Evolutionary conservation across 768 basidiomycete species (phyloP).

Genomic region (Cyclocybe aegerita): DNA sequence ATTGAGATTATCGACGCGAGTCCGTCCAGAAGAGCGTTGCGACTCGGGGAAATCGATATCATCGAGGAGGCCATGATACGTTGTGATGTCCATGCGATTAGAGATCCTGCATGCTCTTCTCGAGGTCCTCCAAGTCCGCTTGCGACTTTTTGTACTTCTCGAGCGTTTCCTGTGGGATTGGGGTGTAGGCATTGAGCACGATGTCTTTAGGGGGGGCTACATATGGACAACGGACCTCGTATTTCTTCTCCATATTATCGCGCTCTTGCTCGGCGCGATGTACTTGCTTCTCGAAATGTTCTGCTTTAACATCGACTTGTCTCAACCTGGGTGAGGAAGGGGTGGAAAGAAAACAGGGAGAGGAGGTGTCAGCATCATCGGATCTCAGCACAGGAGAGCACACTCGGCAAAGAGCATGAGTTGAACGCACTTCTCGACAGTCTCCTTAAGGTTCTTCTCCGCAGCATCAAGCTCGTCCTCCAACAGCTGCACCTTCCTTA

Average conservation of each 20-base stretch:
- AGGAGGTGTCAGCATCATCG: too few species aligned
- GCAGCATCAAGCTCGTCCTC: constrained; percentile 96
- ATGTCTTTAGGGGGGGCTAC: neutral
- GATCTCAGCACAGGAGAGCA: too few species aligned
- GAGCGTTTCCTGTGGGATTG: constrained; percentile 57
- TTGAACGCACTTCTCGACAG: constrained; percentile 84
- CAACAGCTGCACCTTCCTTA: constrained; percentile 83
- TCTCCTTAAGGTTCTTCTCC: constrained; percentile 96
- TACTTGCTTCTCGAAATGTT: constrained; percentile 95
- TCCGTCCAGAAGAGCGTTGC: neutral
- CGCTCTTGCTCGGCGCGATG: constrained; percentile 86
- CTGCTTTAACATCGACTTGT: constrained; percentile 97
- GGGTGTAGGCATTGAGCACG: constrained; percentile 2
- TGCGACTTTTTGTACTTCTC: constrained; percentile 74
- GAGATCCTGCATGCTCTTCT: constrained; percentile 69
- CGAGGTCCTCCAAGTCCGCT: constrained; percentile 82
- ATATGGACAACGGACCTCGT: constrained; percentile 62
- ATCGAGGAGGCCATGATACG: neutral
- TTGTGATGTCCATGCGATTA: constrained; percentile 30
- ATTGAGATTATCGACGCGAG: neutral
- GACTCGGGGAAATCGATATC: neutral
- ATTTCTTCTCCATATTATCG: constrained; percentile 92
- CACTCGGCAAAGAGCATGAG: neutral
- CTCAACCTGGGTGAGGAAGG: constrained; percentile 60
- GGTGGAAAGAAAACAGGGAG: constrained; percentile 7